Evolutionary conservation across 352 stramenopile genomes (phyloP), one percentile per base, ranked within the genome.

Genomic region (Plasmopara viticola): DNA sequence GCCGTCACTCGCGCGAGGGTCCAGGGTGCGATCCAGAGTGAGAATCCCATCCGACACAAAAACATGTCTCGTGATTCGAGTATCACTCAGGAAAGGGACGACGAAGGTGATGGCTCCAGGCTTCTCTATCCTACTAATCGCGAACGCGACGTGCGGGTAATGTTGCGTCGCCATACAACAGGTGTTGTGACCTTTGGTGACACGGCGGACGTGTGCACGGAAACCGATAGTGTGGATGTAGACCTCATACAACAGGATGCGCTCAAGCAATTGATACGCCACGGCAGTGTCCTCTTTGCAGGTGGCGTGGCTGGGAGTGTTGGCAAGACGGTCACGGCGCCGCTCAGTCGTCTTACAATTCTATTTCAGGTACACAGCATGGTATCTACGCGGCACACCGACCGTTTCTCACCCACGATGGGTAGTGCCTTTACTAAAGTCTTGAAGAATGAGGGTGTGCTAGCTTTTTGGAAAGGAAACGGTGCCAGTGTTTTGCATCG

Each of bases 341-440:
- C 95, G 35, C 76, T 98, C 6, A 96, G 84, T 62, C 88, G 94
- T 13, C 70, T 98, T 5, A 98, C 95, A 28, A 98, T 98, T 60
- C 74, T 98, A 15, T 98, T 97, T 74, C 94, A 98, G 73, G 95
- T 98, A 15, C 91, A 98, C 71, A 95, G 86, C 29, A 95, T 98
- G 86, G 88, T 98, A 9, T 92, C 84, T 18, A 89, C 84, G 51
- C 76, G 79, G 8, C 81, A 92, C 66, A 92, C 81, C 31, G 82
- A 90, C 56, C 78, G 78, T 52, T 94, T 86, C 58, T 90, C 81
- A 9, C 80, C 76, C 13, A 87, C 74, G 6, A 53, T 94, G 39
- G 41, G 58, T 9, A 75, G 83, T 35, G 84, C 81, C 10, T 88
- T 94, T 55, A 95, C 74, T 28, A 97, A 96, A 63, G 84, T 98